Evolutionary conservation across 805 yeast species (phyloP), one percentile per base, ranked within the genome.

Genomic region (Saccharomycopsis babjevae): DNA sequence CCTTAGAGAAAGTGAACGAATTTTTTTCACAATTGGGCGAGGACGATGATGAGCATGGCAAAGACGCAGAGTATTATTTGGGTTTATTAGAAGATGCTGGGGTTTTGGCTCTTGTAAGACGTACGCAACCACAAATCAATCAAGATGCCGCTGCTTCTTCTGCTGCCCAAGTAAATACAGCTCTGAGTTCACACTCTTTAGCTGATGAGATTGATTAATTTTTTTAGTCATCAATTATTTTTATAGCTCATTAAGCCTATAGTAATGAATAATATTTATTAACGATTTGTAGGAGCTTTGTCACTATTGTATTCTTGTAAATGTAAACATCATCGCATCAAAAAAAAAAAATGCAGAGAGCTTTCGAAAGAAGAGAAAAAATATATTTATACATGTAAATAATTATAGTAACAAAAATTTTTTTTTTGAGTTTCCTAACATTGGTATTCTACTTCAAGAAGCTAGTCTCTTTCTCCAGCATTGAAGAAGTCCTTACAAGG

Each of bases 71-170:
- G 70, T 71, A 73, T 7, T 78, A 88, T 7, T 79, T 93, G 66
- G 91, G 84, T 63, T 70, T 83, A 58, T 84, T 94, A 68, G 86
- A 89, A 66, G 83, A 85, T 67, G 85, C 91, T 67, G 91, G 89
- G 8, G 91, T 90, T 39, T 58, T 63, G 54, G 65, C 60, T 13
- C 55, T 61, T 3, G 36, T 32, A 22, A 46, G 28, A n/a, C 58
- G 58, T 32, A 25, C 28, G 4, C 34, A 40, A 7, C 36, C 50
- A 22, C 32, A 39, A 28, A 22, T 10, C 13, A 10, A 42, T 10
- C 28, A 42, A 42, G 28, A 20, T 18, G 6, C 13, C 10, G 10
- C 50, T 16, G 16, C 32, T 46, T 22, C 32, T 25, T 11, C 52
- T 25, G 8, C 30, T 15, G 22, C 18, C 16, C 16, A 46, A 46